A percentile compares a stretch with the other conserved stretches of the same genome.
These are phyloP conservation scores for Zasmidium angulare DNA, from an alignment of 2,329 filamentous ascomycete species.

Conservation along the genomic window DNA sequence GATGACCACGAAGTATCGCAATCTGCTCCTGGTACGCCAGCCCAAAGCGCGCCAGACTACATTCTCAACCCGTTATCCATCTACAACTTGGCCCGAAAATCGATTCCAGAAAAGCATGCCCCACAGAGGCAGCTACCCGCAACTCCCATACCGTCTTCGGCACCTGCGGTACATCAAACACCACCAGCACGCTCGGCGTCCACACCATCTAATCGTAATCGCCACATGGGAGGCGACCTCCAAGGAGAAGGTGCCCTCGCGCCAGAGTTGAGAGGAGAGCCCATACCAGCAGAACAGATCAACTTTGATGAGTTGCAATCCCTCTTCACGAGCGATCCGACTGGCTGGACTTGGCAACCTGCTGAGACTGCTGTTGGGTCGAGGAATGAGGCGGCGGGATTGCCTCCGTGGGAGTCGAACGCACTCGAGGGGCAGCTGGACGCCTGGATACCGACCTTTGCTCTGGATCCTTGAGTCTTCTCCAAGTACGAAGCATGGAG, in stretches of 20 bases:
- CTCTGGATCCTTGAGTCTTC: constrained; percentile 14
- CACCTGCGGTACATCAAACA: neutral
- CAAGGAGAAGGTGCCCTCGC: constrained; percentile 6
- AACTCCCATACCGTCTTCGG: neutral
- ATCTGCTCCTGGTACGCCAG: constrained; percentile 23
- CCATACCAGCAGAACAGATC: constrained; percentile 17
- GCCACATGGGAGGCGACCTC: neutral
- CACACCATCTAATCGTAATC: neutral
- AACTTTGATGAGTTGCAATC: constrained; percentile 26
- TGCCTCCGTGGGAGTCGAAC: constrained; percentile 26
- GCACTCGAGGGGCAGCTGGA: constrained; percentile 25
- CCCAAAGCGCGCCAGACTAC: constrained; percentile 27
- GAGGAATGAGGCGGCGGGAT: constrained; percentile 20
- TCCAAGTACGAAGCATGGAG: no score
- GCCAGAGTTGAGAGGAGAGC: constrained; percentile 13
- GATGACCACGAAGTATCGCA: constrained; percentile 15
- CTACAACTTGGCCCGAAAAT: constrained; percentile 25
- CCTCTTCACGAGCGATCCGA: constrained; percentile 27
- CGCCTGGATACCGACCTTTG: constrained; percentile 25
- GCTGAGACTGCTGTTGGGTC: constrained; percentile 27
- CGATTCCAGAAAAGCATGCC: constrained; percentile 26
- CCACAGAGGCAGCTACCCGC: constrained; percentile 20
- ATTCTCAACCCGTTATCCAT: constrained; percentile 26
- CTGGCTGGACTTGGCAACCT: constrained; percentile 28
- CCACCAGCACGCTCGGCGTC: neutral